These are phyloP conservation scores for Calonectria crousiana DNA, from an alignment of 2,329 filamentous ascomycete genomes.

Conservation along the genomic window DNA sequence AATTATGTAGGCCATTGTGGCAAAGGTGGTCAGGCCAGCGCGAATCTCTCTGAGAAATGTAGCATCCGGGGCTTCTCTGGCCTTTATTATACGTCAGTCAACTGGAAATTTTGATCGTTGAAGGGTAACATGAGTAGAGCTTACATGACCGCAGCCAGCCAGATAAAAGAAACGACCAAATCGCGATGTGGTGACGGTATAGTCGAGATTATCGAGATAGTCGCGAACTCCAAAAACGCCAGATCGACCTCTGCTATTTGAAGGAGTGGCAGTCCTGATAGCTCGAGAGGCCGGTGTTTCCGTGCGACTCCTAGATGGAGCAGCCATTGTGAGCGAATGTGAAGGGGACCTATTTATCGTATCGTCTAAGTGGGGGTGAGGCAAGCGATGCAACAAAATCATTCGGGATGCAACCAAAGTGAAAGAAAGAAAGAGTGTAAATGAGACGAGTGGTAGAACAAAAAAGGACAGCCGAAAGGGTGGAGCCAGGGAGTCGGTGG, in stretches of 20 bases:
- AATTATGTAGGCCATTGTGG: constrained; percentile 89
- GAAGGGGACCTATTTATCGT: neutral
- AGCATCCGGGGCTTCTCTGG: constrained; percentile 74
- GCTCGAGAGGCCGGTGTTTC: constrained; percentile 9
- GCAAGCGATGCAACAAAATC: neutral
- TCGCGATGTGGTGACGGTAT: constrained; percentile 54
- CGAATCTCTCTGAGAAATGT: constrained; percentile 83
- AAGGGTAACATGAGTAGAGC: constrained; percentile 40
- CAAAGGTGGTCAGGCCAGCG: constrained; percentile 83
- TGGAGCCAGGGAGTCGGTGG: neutral
- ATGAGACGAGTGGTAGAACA: neutral
- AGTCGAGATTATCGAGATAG: constrained; percentile 51
- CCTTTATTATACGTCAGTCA: constrained; percentile 56
- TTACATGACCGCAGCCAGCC: constrained; percentile 76
- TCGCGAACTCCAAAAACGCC: constrained; percentile 51
- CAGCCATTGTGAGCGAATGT: constrained; percentile 26
- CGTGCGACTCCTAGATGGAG: constrained; percentile 26
- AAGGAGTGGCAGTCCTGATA: neutral
- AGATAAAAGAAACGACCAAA: constrained; percentile 75
- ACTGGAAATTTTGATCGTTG: neutral
- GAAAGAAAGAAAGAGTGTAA: neutral
- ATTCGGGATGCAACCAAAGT: neutral
- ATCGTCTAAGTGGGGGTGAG: neutral
- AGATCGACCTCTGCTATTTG: constrained; percentile 35
- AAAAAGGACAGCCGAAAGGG: neutral